Base-by-base conservation (phyloP, 208 protist genomes). In the Herpetomonas tarakana region DNA sequence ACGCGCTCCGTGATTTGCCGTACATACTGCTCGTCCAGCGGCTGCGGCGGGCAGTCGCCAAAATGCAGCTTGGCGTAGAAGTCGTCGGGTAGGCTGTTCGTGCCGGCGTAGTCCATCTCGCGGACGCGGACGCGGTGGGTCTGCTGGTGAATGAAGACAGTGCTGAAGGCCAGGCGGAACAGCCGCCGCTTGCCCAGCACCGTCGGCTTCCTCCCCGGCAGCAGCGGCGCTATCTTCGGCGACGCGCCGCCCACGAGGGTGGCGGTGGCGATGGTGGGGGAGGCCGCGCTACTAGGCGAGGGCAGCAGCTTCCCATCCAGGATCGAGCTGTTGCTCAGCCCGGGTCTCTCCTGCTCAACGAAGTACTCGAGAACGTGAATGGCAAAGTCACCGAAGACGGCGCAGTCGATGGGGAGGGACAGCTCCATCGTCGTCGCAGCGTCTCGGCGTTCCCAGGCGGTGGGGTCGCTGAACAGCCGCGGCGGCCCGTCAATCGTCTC, bases 1-100 rank as follows among this genome's bases (percentile, higher is more conserved):
- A 92, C 66, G 18, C 78, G 80, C 57, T 76, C 63, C 52, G 68
- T 74, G 29, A 92, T 54, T 49, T 85, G 73, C 21, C 52, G 55
- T 24, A 83, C 68, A 70, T 88, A 88, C 26, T 78, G 55, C 18
- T 28, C 61, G 49, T 92, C 81, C 14, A 46, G 52, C 9, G 58
- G 56, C 11, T 52, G 57, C 16, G 68, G 9, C n/a, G 39, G 65
- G 39, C 62, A 68, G 22, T 78, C 65, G 22, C 29, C 45, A 63
- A 88, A 92, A 65, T 86, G 79, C 46, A 92, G 67, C 62, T 74
- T 55, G 2, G 81, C 76, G 64, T 81, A 90, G 62, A 87, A 87
- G 72, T 89, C 81, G 38, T 79, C 69, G 22, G 76, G 61, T 2
- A 92, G 44, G 11, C 55, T 31, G 52, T 74, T 87, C 22, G 67